Conservation (phyloP, 2,329 filamentous ascomycete species). For the Macroventuria anomochaeta region DNA sequence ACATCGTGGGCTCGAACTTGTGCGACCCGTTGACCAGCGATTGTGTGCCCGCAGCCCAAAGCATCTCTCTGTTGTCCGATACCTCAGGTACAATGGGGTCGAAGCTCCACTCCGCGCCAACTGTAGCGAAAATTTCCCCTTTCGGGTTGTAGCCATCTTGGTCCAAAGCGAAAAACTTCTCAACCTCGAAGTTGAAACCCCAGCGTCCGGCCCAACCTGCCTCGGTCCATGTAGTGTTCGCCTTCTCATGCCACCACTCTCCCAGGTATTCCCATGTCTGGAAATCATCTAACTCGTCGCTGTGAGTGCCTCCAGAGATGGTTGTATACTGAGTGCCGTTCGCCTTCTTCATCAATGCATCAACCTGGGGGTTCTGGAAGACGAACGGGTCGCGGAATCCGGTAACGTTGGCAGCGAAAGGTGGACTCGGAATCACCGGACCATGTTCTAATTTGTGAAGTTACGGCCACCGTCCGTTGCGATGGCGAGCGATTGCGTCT, state of each 20-base stretch:
- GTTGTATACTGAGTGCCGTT: slow-evolving; percentile 50
- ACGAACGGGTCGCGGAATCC: slow-evolving; percentile 55
- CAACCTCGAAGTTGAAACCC: slow-evolving; percentile 56
- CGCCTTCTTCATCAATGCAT: slow-evolving; percentile 42
- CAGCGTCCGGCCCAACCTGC: slow-evolving; percentile 32
- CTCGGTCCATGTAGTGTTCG: slow-evolving; percentile 33
- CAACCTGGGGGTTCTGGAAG: slow-evolving; percentile 50
- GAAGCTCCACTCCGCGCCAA: slow-evolving; percentile 55
- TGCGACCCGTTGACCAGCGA: slow-evolving; percentile 34
- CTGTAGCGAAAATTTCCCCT: slow-evolving; percentile 51
- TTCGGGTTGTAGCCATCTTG: slow-evolving; percentile 49
- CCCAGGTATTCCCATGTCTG: slow-evolving; percentile 50
- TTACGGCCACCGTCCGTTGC: slow-evolving; percentile 50
- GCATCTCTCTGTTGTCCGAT: slow-evolving; percentile 51
- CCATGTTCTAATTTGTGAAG: slow-evolving; percentile 50
- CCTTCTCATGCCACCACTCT: slow-evolving; percentile 52
- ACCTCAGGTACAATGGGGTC: slow-evolving; percentile 50
- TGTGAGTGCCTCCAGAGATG: slow-evolving; percentile 52
- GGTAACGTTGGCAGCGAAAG: slow-evolving; percentile 52
- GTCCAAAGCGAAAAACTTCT: slow-evolving; percentile 53
- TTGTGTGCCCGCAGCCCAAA: slow-evolving; percentile 52
- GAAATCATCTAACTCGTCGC: slow-evolving; percentile 41
- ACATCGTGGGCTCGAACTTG: slow-evolving; percentile 51
- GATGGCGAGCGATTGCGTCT: slow-evolving; percentile 55
- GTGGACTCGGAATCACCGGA: slow-evolving; percentile 50